Evolutionary conservation across 257 asterid genomes (phyloP).

Genomic region (Solanum chiquidenum): DNA sequence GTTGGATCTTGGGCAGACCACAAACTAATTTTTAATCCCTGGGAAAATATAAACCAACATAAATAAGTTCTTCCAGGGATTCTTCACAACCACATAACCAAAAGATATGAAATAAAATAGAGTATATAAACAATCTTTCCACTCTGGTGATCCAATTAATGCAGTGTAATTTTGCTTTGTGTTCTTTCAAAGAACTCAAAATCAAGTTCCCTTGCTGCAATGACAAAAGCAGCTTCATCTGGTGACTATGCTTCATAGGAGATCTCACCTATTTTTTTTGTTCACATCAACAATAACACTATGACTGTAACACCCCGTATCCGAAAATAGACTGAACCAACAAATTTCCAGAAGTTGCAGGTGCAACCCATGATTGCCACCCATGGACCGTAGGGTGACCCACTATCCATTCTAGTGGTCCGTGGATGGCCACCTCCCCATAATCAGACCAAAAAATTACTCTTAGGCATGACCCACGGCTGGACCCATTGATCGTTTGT

Average conservation of each 20-base stretch:
- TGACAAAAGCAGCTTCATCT: slow-evolving; percentile 18
- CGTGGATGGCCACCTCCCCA: too few species aligned
- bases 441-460: too few species aligned
- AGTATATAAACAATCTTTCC: slow-evolving; percentile 18
- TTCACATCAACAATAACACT: slow-evolving; percentile 79
- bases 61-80: not conserved
- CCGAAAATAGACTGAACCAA: too few species aligned
- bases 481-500: too few species aligned
- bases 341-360: too few species aligned
- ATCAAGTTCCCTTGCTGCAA: slow-evolving; percentile 81
- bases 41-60: not conserved
- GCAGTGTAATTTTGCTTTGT: slow-evolving; percentile 67
- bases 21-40: not conserved
- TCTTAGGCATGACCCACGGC: too few species aligned
- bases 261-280: slow-evolving; percentile 43
- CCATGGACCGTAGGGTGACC: too few species aligned
- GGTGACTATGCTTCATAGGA: slow-evolving; percentile 95
- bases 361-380: too few species aligned
- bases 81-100: not conserved
- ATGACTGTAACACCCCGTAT: slow-evolving; percentile 10
- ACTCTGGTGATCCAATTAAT: slow-evolving; percentile 52
- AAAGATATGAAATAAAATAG: not conserved
- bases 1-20: not conserved
- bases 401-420: too few species aligned
- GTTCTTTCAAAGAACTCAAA: slow-evolving; percentile 75